Evolutionary conservation across 2,329 filamentous ascomycete genomes (phyloP).

Genomic region (Trichoderma aggressivum): DNA sequence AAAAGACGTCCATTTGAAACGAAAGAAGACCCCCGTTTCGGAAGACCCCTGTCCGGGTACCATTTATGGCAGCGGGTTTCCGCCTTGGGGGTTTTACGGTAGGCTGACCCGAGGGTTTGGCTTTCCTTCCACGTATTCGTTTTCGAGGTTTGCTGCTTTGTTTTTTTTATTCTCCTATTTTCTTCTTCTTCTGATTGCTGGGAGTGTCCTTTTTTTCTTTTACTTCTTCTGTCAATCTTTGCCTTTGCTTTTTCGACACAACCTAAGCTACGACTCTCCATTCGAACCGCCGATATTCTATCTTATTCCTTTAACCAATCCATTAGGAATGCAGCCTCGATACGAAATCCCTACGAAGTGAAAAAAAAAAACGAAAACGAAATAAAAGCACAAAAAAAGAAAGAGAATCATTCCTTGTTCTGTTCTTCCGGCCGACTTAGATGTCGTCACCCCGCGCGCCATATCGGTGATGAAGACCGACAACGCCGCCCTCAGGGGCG

Average conservation of each 20-base stretch:
- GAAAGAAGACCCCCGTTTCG: background rate
- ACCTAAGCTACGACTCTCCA: background rate
- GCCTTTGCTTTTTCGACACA: background rate
- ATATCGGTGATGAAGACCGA: slow-evolving; percentile 36
- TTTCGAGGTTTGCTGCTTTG: background rate
- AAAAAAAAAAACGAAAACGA: background rate
- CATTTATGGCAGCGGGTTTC: background rate
- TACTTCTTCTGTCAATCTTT: background rate
- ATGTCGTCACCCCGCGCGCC: slow-evolving; percentile 22
- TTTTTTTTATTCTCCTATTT: background rate
- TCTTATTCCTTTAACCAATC: background rate
- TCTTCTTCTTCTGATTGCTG: background rate
- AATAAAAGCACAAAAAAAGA: background rate
- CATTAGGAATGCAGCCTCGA: background rate
- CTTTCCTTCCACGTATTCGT: slow-evolving; percentile 10
- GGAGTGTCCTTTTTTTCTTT: background rate
- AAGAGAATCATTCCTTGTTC: background rate
- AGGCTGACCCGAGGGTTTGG: background rate
- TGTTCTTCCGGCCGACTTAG: background rate
- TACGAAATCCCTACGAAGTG: background rate
- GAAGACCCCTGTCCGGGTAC: background rate
- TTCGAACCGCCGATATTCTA: background rate
- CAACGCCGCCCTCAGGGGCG: slow-evolving; percentile 47
- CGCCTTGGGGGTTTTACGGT: background rate
- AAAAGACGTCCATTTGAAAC: background rate